phyloP scores from a whole-genome alignment of 2,329 filamentous ascomycete genomes.

The Aureobasidium sp. region DNA sequence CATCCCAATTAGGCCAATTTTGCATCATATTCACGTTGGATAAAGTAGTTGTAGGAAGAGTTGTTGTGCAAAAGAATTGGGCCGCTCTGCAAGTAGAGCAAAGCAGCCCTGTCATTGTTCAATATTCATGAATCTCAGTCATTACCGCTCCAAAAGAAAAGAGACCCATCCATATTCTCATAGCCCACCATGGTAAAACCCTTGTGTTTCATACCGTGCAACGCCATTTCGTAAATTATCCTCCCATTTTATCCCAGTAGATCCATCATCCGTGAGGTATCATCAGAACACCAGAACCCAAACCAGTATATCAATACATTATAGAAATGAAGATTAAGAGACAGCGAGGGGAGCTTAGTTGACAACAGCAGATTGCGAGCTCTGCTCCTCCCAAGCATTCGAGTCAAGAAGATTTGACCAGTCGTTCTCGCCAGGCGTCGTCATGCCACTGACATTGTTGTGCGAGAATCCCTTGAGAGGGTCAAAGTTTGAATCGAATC shows the following conservation, averaged over 20 bases:
- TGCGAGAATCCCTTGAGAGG: slow-evolving; percentile 18
- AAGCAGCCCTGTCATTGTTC: not conserved
- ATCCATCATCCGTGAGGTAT: not conserved
- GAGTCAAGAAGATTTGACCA: slow-evolving; percentile 23
- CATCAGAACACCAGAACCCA: not conserved
- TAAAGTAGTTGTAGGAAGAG: not conserved
- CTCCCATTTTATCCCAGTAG: not conserved
- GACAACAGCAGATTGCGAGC: slow-evolving; percentile 5
- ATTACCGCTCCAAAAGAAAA: not conserved
- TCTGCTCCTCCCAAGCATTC: slow-evolving; percentile 16
- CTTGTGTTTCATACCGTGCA: not conserved
- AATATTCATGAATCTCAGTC: not conserved
- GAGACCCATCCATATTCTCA: not conserved
- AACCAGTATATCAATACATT: not conserved
- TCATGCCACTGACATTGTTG: slow-evolving; percentile 17
- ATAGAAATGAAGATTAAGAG: not conserved
- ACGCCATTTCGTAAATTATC: not conserved
- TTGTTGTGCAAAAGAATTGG: not conserved
- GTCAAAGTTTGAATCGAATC: slow-evolving; percentile 16
- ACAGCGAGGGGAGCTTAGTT: not conserved
- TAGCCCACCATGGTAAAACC: not conserved
- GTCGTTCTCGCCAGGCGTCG: slow-evolving; percentile 19
- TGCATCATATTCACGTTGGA: not conserved
- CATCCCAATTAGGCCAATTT: not conserved
- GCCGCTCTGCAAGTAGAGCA: not conserved